Conservation (phyloP, 1,284 basidiomycete genomes). For the Puccinia polysora region DNA sequence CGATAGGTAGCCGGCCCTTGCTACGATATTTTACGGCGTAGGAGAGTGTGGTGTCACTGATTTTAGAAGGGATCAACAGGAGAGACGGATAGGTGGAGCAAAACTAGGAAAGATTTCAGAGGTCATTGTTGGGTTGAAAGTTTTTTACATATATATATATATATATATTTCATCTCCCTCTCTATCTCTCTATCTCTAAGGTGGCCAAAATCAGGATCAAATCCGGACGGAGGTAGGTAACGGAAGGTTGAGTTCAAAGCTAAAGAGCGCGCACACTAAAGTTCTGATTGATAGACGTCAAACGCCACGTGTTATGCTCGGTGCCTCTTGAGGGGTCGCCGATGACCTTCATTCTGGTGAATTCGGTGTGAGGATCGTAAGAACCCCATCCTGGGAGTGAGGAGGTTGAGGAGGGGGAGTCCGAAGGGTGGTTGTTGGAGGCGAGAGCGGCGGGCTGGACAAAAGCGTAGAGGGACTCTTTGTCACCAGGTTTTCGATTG, state of each 20-base stretch:
- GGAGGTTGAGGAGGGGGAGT: not conserved
- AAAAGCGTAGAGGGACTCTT: slow-evolving; percentile 30
- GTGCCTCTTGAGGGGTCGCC: slow-evolving; percentile 58
- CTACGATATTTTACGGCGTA: slow-evolving; percentile 94
- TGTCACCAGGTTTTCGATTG: slow-evolving; percentile 37
- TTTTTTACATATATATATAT: too few species aligned
- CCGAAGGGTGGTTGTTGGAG: not conserved
- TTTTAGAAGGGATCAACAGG: slow-evolving; percentile 86
- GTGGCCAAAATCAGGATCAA: not conserved
- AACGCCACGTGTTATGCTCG: slow-evolving; percentile 69
- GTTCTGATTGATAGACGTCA: slow-evolving; percentile 90
- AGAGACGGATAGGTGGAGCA: slow-evolving; percentile 85
- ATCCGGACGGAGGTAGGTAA: too few species aligned
- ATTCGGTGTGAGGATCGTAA: slow-evolving; percentile 83
- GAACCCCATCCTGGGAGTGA: slow-evolving; percentile 65
- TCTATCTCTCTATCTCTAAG: too few species aligned
- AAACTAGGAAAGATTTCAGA: slow-evolving; percentile 59
- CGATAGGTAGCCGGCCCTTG: slow-evolving; percentile 82
- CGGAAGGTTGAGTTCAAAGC: slow-evolving; percentile 1
- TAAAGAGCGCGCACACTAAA: slow-evolving; percentile 66
- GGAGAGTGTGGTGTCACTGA: slow-evolving; percentile 86
- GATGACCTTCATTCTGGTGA: slow-evolving; percentile 73
- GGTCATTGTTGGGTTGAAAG: slow-evolving; percentile 17
- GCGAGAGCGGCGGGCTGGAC: not conserved
- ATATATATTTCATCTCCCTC: too few species aligned